A percentile compares a stretch with the other conserved stretches of the same genome.
These are phyloP conservation scores for Aethionema arabicum DNA, from an alignment of 345 rosid species.

Conservation along the genomic window DNA sequence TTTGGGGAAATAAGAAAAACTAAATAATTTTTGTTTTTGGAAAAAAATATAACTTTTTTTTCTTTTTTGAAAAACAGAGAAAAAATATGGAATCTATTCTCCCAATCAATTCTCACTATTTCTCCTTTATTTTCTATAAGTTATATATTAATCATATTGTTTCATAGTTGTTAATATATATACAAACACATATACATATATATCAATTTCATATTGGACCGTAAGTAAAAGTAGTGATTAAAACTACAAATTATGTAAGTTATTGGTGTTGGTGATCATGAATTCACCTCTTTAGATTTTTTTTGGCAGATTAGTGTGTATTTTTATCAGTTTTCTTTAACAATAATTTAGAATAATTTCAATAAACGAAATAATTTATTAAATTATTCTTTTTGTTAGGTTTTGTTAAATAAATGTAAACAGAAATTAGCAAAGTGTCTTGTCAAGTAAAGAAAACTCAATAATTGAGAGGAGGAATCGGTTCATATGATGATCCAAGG, in stretches of 20 bases:
- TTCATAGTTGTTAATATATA: background rate
- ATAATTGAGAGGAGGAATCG: slow-evolving; percentile 30
- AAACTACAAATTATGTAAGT: too few relatives aligned
- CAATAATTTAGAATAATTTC: too few relatives aligned
- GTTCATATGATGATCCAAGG: slow-evolving; percentile 18
- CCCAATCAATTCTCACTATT: background rate
- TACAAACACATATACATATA: background rate
- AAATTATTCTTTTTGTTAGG: background rate
- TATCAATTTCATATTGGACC: too few relatives aligned
- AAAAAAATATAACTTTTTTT: too few relatives aligned
- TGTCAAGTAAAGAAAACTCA: slow-evolving; percentile 6
- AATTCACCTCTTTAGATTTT: too few relatives aligned
- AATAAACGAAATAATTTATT: background rate
- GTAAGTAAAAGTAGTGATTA: too few relatives aligned
- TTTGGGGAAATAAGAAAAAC: slow-evolving; percentile 21
- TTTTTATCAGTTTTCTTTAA: too few relatives aligned
- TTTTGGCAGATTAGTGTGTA: too few relatives aligned
- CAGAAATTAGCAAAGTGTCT: slow-evolving; percentile 18
- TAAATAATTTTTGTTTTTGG: too few relatives aligned
- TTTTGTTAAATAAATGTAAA: background rate
- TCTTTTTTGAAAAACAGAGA: background rate
- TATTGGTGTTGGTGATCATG: too few relatives aligned
- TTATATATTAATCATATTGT: background rate
- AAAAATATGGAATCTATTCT: slow-evolving; percentile 10
- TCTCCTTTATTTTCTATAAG: background rate